Base-by-base conservation (phyloP, 805 yeast species). In the Metahyphopichia silvanorum region DNA sequence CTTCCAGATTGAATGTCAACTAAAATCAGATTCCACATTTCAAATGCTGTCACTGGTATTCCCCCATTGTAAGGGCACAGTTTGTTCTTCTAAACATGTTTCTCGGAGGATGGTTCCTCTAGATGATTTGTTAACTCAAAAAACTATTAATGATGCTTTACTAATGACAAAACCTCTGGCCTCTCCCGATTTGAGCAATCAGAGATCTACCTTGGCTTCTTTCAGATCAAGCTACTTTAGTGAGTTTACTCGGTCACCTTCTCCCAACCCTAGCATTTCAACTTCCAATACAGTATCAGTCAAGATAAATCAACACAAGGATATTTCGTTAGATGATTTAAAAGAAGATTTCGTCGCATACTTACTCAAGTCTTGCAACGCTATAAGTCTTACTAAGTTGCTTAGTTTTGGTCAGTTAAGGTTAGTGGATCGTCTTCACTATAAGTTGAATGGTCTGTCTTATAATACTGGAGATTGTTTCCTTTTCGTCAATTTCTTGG, bases 331-430 rank as follows among this genome's bases (percentile, higher is more conserved):
- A 7, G 67, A 64, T 4, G 39, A 35, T 6, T 34, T 64, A 19
- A 57, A 58, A 33, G 54, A 53, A 26, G 27, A 39, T 6, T 54
- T 64, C 31, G 43, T 66, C 11, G 46, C 49, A 32, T 47, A 49
- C 26, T 46, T 66, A 33, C 29, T 65, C 5, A 46, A 46, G 5
- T 40, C 37, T 16, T 51, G 56, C 34, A 31, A 47, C 3, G 35
- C 35, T 4, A 40, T 64, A 16, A 52, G 40, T 27, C 44, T 60
- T 17, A 47, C 53, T 13, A 41, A 44, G 5, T 40, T 65, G 21
- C 48, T 55, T 7, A 45, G 50, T 12, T 44, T 65, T 19, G 73
- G 73, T 2, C 37, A 46, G 2, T 48, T 66, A 27, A 45, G 71
- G 16, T 39, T 66, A 15, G 69, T 57, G 5, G 73, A 66, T 43